Evolutionary conservation across 192 early-diverging fungal species (phyloP), one percentile per base, ranked within the genome.

Genomic region (Diversispora epigaea): DNA sequence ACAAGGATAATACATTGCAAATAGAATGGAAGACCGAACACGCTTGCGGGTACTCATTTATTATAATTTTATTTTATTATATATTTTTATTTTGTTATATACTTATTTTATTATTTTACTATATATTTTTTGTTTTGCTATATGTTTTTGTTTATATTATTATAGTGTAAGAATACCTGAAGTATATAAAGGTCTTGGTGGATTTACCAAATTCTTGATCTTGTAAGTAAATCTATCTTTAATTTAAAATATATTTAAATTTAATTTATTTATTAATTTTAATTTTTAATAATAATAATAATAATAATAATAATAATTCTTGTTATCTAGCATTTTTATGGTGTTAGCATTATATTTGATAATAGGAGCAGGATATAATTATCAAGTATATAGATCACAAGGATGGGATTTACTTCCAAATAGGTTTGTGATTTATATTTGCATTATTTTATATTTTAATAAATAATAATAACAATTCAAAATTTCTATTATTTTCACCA

Each of bases 361-460:
- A 11, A 7, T 63, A 41, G 61, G 61, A 63, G 15, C 39, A 41
- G 61, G 39, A 8, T 63, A 63, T 40, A 63, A 63, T 43, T 40
- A 63, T 7, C 61, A 63, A 17, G 39, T 15, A 4, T 63, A 63
- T 63, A 63, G 41, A 15, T 25, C 61, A 63, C 61, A 63, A 17
- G 61, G 61, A 15, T 63, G 61, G 61, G 61, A 63, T 63, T 63
- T 63, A 44, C 41, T 63, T 41, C 61, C 61, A 6, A 25, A 63
- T 63, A 41, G 25, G 61, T 63, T 17, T 41, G 61, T 44, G 12
- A 10, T 15, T 63, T 15, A 14, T 40, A 44, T n/a, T 43, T n/a
- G 25, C 6, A 0, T 40, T 11, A 12, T 62, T 62, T 62, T 62
- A 32, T 15, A 39, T 17, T 15, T 2, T 10, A 17, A 12, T 11